Percentiles rank a stretch among this genome's conserved stretches.
These are phyloP conservation scores for Plectosphaerella plurivora DNA, from an alignment of 2,329 filamentous ascomycete genomes.

Conservation along the genomic window DNA sequence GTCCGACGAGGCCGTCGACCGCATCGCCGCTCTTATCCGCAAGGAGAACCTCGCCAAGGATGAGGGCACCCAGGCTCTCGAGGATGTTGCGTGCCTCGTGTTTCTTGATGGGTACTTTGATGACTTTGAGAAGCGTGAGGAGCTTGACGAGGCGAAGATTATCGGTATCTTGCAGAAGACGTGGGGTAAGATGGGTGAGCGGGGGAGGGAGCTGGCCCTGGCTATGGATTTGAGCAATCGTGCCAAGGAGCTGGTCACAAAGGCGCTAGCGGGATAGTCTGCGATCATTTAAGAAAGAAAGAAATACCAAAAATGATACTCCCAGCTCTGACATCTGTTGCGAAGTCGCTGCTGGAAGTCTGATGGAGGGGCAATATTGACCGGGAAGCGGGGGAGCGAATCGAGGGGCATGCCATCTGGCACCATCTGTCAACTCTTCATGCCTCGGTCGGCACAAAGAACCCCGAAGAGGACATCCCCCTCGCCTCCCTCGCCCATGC, in stretches of 20 bases:
- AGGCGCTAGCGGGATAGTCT: slow-evolving; percentile 43
- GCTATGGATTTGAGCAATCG: slow-evolving; percentile 60
- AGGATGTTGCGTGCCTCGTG: slow-evolving; percentile 83
- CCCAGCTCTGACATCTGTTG: too few species aligned
- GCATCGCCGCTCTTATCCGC: slow-evolving; percentile 67
- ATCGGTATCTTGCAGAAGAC: slow-evolving; percentile 67
- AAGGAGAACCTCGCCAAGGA: slow-evolving; percentile 67
- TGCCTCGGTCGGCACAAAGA: too few species aligned
- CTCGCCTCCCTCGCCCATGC: background rate
- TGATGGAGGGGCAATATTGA: too few species aligned
- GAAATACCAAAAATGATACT: too few species aligned
- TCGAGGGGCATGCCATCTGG: too few species aligned
- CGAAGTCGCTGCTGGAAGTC: too few species aligned
- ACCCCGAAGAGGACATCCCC: slow-evolving; percentile 5
- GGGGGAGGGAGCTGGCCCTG: slow-evolving; percentile 60
- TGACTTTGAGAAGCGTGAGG: slow-evolving; percentile 63
- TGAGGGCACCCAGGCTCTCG: slow-evolving; percentile 66
- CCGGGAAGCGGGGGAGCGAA: too few species aligned
- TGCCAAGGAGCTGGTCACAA: slow-evolving; percentile 56
- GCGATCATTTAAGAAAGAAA: too few species aligned
- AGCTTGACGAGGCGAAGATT: slow-evolving; percentile 72
- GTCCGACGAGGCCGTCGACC: slow-evolving; percentile 46
- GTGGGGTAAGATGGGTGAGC: slow-evolving; percentile 69
- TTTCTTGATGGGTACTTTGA: slow-evolving; percentile 87
- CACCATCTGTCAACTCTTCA: too few species aligned